Percentiles rank a stretch among this genome's conserved stretches.
Evolutionary conservation across 768 basidiomycete species (phyloP).

Genomic region (Termitomyces sp.): DNA sequence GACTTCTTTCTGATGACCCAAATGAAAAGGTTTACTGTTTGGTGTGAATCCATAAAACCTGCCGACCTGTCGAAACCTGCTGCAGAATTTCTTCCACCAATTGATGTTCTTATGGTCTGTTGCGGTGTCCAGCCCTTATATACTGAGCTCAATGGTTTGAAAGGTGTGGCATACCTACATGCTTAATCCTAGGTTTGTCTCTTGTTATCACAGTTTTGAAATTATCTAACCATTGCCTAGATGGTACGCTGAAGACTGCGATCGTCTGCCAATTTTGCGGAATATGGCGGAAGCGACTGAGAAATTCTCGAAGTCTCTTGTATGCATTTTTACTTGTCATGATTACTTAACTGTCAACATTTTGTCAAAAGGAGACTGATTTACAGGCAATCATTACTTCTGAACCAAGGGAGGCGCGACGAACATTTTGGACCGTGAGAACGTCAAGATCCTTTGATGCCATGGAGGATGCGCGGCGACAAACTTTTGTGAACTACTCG

Average conservation of each 20-base stretch:
- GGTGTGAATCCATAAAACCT: slow-evolving; percentile 8
- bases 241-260: slow-evolving; percentile 14
- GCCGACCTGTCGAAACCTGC: background rate
- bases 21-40: slow-evolving; percentile 7
- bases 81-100: slow-evolving; percentile 9
- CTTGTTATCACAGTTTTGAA: background rate
- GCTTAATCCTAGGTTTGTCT: slow-evolving; percentile 14
- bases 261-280: slow-evolving; percentile 7
- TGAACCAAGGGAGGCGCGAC: background rate
- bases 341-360: background rate
- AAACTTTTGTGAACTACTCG: background rate
- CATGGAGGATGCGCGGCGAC: background rate
- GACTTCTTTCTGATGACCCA: background rate
- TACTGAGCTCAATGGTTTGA: background rate
- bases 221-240: background rate
- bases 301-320: slow-evolving; percentile 4
- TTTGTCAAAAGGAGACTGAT: background rate
- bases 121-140: too few species aligned
- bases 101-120: slow-evolving; percentile 15
- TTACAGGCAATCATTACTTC: background rate
- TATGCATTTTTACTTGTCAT: background rate
- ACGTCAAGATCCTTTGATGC: slow-evolving; percentile 1
- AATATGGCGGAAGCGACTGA: background rate
- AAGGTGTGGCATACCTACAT: slow-evolving; percentile 17
- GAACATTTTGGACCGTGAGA: background rate